phyloP scores from a whole-genome alignment of 2,329 filamentous ascomycete species.

The Microcera coccophila region DNA sequence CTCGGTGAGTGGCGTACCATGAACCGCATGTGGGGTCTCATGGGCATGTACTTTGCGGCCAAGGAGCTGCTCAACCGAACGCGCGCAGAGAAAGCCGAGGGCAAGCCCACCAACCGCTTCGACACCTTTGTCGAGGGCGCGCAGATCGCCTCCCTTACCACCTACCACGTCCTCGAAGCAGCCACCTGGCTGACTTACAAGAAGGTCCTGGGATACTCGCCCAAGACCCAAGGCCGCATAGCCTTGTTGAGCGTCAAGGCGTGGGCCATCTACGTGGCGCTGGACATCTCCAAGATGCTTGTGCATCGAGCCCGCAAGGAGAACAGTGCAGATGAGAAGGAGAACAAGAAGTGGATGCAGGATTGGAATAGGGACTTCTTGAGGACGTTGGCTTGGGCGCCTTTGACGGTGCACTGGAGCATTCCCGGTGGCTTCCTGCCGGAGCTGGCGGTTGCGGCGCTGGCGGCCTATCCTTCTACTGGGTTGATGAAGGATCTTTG shows the following conservation, averaged over 20 bases:
- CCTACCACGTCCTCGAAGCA: slow-evolving; percentile 82
- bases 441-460: slow-evolving; percentile 38
- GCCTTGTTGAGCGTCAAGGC: slow-evolving; percentile 72
- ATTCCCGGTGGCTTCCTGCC: slow-evolving; percentile 56
- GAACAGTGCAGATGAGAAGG: slow-evolving; percentile 29
- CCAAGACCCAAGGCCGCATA: slow-evolving; percentile 56
- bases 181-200: slow-evolving; percentile 71
- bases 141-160: slow-evolving; percentile 64
- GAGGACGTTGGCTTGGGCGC: slow-evolving; percentile 71
- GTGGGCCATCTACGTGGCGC: slow-evolving; percentile 73
- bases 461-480: slow-evolving; percentile 43
- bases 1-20: slow-evolving; percentile 71
- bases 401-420: slow-evolving; percentile 82
- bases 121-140: slow-evolving; percentile 55
- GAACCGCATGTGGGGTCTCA: slow-evolving; percentile 68
- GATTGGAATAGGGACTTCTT: slow-evolving; percentile 64
- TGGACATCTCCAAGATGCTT: slow-evolving; percentile 68
- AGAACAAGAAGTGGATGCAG: slow-evolving; percentile 35
- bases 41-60: slow-evolving; percentile 70
- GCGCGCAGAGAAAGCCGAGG: slow-evolving; percentile 37
- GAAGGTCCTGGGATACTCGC: slow-evolving; percentile 60
- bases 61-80: slow-evolving; percentile 41
- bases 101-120: slow-evolving; percentile 27
- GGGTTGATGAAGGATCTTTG: slow-evolving; percentile 46
- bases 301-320: slow-evolving; percentile 42